phyloP scores from a whole-genome alignment of 2,329 filamentous ascomycete genomes.

The Bisporella sp. region DNA sequence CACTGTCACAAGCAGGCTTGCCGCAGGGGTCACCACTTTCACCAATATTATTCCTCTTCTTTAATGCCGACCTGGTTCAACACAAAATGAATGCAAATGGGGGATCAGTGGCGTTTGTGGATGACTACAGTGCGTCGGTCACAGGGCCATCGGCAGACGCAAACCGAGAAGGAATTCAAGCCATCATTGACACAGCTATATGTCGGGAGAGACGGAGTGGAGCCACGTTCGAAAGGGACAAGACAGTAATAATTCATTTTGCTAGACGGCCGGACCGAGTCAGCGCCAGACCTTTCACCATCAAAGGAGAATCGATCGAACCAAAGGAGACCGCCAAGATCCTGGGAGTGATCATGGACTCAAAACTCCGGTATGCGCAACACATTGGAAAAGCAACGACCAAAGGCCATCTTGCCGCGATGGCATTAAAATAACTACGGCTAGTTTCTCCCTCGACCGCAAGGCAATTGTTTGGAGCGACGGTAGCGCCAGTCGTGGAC shows the following conservation, averaged over 20 bases:
- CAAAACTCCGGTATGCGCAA: slow-evolving; percentile 20
- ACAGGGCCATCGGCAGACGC: slow-evolving; percentile 13
- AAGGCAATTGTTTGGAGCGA: slow-evolving; percentile 19
- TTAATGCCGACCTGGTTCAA: slow-evolving; percentile 16
- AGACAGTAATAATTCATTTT: slow-evolving; percentile 20
- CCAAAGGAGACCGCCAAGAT: slow-evolving; percentile 9
- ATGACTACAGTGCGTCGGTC: slow-evolving; percentile 19
- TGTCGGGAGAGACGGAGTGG: slow-evolving; percentile 21
- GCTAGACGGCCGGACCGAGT: slow-evolving; percentile 1
- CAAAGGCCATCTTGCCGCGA: slow-evolving; percentile 18
- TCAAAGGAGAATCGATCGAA: slow-evolving; percentile 4
- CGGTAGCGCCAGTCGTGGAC: slow-evolving; percentile 19
- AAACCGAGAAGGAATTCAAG: slow-evolving; percentile 19
- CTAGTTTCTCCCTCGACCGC: slow-evolving; percentile 16
- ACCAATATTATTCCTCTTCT: slow-evolving; percentile 30
- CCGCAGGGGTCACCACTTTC: slow-evolving; percentile 30
- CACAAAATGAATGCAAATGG: slow-evolving; percentile 22
- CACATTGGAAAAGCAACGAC: slow-evolving; percentile 18
- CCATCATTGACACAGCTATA: slow-evolving; percentile 17
- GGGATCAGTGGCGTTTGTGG: slow-evolving; percentile 24
- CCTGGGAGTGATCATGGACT: slow-evolving; percentile 19
- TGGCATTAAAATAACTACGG: slow-evolving; percentile 11
- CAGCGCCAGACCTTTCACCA: slow-evolving; percentile 4
- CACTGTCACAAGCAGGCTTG: slow-evolving; percentile 11
- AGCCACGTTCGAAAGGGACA: slow-evolving; percentile 20